Base-by-base conservation (phyloP, 106 monocot species). In the Platanthera guangdongensis region DNA sequence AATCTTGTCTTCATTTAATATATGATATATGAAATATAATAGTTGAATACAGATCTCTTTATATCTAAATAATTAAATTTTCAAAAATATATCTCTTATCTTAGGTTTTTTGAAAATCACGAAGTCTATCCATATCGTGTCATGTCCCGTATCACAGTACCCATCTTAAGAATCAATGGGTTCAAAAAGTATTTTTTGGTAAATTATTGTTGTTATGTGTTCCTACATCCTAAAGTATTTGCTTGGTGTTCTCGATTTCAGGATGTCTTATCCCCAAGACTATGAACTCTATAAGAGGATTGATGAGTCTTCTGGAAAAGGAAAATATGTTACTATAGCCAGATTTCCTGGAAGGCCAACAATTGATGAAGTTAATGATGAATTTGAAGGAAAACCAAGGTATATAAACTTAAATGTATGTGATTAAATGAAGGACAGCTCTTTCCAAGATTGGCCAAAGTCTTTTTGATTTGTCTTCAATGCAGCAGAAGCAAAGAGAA, bases 221-320 rank as follows among this genome's bases (percentile, higher is more conserved):
- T 1, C 3, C 39, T 39, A 39, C 39, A 39, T 39, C 39, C 39
- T 39, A 39, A 3, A 39, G 3, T 39, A 39, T 67, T 3, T 39
- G 4, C 67, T 30, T 0, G 12, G 39, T 47, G 13, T 47, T 82
- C n/a, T 82, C 73, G 3, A 67, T 70, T 81, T 76, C 83, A 97
- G 97, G 86, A 94, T 97, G 97, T 52, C 94, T 81, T 89, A 94
- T 73, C 87, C 97, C 75, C 68, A 88, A n/a, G 73, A 73, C 18
- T 89, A 89, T 55, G 93, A 97, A 74, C 84, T 97, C 47, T 94
- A 80, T 75, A 91, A 76, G 85, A 91, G 97, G 77, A 63, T 94
- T 25, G 93, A 97, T 59, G 87, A 86, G 3, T 74, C 91, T 16
- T 80, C 81, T 76, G 74, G 81, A 47, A 89, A 89, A 69, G 97